These are phyloP conservation scores for Strobilomyces confusus DNA, from an alignment of 768 basidiomycete species.

Conservation along the genomic window DNA sequence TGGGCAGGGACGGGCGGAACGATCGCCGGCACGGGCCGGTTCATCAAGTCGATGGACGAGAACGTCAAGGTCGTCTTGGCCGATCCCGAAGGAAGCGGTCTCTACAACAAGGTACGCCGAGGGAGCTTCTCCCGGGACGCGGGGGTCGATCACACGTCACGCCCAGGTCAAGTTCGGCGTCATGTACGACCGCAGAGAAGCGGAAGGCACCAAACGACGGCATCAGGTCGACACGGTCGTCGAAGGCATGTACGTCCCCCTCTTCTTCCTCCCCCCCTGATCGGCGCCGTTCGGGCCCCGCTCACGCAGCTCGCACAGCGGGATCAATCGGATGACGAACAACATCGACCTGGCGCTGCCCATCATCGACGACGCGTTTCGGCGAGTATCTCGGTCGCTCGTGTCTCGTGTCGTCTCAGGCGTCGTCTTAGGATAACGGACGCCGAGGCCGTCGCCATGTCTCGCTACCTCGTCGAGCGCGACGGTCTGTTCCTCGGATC, in stretches of 20 bases:
- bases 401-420: not conserved
- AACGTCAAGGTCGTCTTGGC: constrained; percentile 68
- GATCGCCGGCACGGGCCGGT: constrained; percentile 79
- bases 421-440: constrained; percentile 68
- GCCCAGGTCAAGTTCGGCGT: constrained; percentile 81
- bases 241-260: constrained; percentile 68
- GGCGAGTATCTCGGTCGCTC: constrained; percentile 42
- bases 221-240: constrained; percentile 96
- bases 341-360: constrained; percentile 86
- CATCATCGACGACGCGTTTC: constrained; percentile 85
- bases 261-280: constrained; percentile 7
- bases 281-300: not conserved
- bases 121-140: not conserved
- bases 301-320: constrained; percentile 42
- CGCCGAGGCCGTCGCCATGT: constrained; percentile 93
- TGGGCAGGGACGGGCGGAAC: constrained; percentile 91
- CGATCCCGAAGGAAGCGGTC: constrained; percentile 92
- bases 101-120: constrained; percentile 79
- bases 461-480: constrained; percentile 82
- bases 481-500: constrained; percentile 96
- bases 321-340: constrained; percentile 88
- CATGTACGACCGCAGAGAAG: constrained; percentile 91
- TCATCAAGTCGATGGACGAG: constrained; percentile 70
- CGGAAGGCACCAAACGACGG: constrained; percentile 87
- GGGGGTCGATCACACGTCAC: not conserved